Percentiles rank a stretch among this genome's conserved stretches.
These are phyloP conservation scores for Arabidopsis lyrata DNA, from an alignment of 441 rosid species.

Conservation along the genomic window DNA sequence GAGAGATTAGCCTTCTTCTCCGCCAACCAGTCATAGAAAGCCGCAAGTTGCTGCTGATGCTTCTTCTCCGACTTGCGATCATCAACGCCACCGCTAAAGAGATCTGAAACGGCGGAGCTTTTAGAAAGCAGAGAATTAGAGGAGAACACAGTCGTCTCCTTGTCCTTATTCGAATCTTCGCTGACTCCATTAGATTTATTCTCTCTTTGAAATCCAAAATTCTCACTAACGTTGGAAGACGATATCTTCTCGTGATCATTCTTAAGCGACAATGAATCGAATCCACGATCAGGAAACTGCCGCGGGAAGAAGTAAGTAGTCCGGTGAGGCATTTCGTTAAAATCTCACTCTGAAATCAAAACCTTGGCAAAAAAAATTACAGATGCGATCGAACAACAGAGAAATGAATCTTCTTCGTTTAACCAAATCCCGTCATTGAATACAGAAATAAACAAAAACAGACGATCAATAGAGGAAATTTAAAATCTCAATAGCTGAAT, in stretches of 20 bases:
- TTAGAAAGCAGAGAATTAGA: constrained; percentile 27
- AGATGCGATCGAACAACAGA: constrained; percentile 7
- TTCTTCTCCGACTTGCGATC: constrained; percentile 52
- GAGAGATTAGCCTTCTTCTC: constrained; percentile 59
- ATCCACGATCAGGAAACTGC: constrained; percentile 92
- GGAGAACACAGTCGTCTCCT: constrained; percentile 13
- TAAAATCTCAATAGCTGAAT: neutral
- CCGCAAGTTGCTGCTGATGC: constrained; percentile 62
- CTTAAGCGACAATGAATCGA: constrained; percentile 59
- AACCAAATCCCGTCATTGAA: constrained; percentile 32
- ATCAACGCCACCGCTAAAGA: constrained; percentile 48
- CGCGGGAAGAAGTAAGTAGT: constrained; percentile 98
- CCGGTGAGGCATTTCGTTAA: constrained; percentile 85
- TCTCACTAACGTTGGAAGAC: constrained; percentile 18
- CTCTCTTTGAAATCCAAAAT: constrained; percentile 32
- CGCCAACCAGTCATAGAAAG: constrained; percentile 74
- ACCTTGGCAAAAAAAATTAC: too few species aligned
- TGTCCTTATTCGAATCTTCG: constrained; percentile 20
- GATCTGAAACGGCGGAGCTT: constrained; percentile 56
- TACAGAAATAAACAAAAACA: neutral
- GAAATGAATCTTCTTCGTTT: neutral
- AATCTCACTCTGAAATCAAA: constrained; percentile 23
- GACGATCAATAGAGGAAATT: neutral
- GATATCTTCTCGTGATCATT: constrained; percentile 63
- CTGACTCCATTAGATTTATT: constrained; percentile 27